Evolutionary conservation across 208 protist genomes (phyloP).

Genomic region (Wallacemonas sp.): DNA sequence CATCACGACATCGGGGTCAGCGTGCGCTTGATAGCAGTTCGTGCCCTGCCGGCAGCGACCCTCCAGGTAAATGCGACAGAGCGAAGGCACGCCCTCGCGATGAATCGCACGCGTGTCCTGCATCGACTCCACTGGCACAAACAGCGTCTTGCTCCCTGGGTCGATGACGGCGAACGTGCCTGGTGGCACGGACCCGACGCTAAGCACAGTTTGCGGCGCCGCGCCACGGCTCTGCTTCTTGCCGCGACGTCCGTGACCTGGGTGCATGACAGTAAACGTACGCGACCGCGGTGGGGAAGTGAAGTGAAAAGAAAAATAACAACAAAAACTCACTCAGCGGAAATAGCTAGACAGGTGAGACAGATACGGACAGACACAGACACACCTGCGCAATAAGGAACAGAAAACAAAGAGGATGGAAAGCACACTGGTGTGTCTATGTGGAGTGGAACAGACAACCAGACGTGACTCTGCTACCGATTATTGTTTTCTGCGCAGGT

Average conservation of each 20-base stretch:
- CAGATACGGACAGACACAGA: too few species aligned
- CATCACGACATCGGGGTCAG: slow-evolving; percentile 43
- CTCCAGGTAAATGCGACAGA: slow-evolving; percentile 78
- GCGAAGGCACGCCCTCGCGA: slow-evolving; percentile 71
- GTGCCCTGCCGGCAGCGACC: slow-evolving; percentile 77
- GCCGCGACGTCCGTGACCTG: slow-evolving; percentile 22
- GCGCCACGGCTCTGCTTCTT: slow-evolving; percentile 31
- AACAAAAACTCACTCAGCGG: slow-evolving; percentile 3
- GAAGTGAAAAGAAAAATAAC: background rate
- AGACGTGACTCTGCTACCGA: too few species aligned
- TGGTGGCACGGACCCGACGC: slow-evolving; percentile 40
- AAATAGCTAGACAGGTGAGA: too few species aligned
- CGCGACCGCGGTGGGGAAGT: too few species aligned
- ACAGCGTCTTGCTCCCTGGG: slow-evolving; percentile 70
- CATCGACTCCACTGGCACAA: slow-evolving; percentile 65
- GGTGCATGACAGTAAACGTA: background rate
- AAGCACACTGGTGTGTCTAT: background rate
- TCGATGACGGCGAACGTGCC: slow-evolving; percentile 84
- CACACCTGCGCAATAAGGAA: too few species aligned
- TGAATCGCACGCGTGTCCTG: slow-evolving; percentile 76
- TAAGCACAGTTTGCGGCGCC: slow-evolving; percentile 56
- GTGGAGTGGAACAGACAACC: background rate
- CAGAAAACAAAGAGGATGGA: background rate
- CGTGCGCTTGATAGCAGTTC: slow-evolving; percentile 81
- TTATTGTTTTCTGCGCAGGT: too few species aligned